Evolutionary conservation across 2,329 filamentous ascomycete species (phyloP), one percentile per base, ranked within the genome.

Genomic region (Chalaropsis ovoidea): DNA sequence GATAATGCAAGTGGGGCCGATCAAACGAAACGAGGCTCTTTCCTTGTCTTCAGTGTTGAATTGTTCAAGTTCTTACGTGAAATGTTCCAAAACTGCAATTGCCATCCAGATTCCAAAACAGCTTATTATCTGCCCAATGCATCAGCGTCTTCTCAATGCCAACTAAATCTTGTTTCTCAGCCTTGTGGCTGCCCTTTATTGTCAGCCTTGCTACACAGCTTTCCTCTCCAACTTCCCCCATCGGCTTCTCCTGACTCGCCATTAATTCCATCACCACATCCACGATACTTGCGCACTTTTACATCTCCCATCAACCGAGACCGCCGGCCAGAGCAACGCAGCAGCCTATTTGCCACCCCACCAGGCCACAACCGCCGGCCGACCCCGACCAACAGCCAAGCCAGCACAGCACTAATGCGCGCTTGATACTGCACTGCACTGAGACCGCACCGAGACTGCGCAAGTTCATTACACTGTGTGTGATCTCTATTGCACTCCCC

Each of bases 1-100:
- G 47, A 52, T 27, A 27, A 52, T 27, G 47, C 47, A 27, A 24
- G 22, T 27, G 47, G 24, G 24, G 22, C 47, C 27, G 10, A 27
- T 27, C 22, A 52, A 52, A 7, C 22, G 19, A 52, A 52, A 7
- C 22, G 19, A 52, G 22, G 11, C 1, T 52, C 5, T 49, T 49
- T 24, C 47, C 13, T 52, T 24, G 3, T 17, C 19, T 15, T 10
- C 1, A 52, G 24, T 27, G 6, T 27, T 52, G 47, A 24, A 52
- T 52, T 39, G 35, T 39, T 6, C 35, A 15, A 52, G 3, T 24
- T 27, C 47, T 52, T 24, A 52, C 47, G 11, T 52, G 47, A 52
- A 52, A 52, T 52, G 47, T 52, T 17, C 47, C 47, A 52, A 52
- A 24, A 52, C 47, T 8, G 47, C 47, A 24, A 52, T 15, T 52